Conservation (phyloP, 2,329 filamentous ascomycete genomes). For the Colletotrichum truncatum region DNA sequence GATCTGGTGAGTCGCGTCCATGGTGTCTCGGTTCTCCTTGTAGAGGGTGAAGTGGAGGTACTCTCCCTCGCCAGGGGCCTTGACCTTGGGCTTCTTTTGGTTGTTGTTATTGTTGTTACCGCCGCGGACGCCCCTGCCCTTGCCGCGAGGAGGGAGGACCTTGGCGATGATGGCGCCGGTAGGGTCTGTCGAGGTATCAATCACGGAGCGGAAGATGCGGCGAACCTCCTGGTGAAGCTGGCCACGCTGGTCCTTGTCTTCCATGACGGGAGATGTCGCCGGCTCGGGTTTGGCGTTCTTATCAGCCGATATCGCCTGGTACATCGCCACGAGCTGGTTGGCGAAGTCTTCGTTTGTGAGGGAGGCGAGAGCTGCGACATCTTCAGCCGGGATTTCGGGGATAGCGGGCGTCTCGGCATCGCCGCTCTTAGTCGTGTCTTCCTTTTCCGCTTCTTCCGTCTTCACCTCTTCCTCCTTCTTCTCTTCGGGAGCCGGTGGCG, state of each 20-base stretch:
- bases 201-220: conserved; percentile 78
- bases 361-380: conserved; percentile 46
- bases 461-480: conserved; percentile 31
- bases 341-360: conserved; percentile 51
- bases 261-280: conserved; percentile 50
- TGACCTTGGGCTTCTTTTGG: conserved; percentile 24
- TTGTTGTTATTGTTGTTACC: conserved; percentile 35
- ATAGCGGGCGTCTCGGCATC: conserved; percentile 39
- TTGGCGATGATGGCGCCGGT: conserved; percentile 71
- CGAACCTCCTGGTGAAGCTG: conserved; percentile 72
- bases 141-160: conserved; percentile 59
- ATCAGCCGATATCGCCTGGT: conserved; percentile 42
- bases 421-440: conserved; percentile 23
- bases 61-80: conserved; percentile 62
- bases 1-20: conserved; percentile 86
- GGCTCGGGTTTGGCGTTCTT: conserved; percentile 41
- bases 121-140: conserved; percentile 34
- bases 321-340: conserved; percentile 51
- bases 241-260: conserved; percentile 55
- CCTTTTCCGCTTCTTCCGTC: conserved; percentile 26
- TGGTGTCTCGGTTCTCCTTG: conserved; percentile 97
- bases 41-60: conserved; percentile 92
- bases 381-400: conserved; percentile 37
- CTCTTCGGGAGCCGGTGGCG: conserved; percentile 24
- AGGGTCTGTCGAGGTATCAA: conserved; percentile 76